phyloP scores from a whole-genome alignment of 1,139 yeast genomes.

The Pichia sp. region DNA sequence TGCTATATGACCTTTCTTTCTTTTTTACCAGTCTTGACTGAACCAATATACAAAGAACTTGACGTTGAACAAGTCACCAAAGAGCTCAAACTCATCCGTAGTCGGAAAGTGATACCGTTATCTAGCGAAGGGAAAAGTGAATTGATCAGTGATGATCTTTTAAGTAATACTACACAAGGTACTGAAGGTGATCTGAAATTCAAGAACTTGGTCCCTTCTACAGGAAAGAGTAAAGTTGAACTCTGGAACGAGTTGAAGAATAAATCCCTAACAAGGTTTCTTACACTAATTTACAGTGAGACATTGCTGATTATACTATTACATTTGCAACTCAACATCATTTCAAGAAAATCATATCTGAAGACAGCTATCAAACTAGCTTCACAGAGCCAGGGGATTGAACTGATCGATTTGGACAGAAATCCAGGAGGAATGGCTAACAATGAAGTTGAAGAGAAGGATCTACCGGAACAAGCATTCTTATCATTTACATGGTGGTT shows the following conservation, averaged over 20 bases:
- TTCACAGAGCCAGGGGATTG: constrained; percentile 27
- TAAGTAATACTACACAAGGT: constrained; percentile 14
- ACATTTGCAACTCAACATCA: constrained; percentile 76
- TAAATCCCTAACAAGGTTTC: constrained; percentile 64
- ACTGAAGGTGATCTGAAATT: no score
- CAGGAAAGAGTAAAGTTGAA: constrained; percentile 49
- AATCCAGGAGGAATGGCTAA: constrained; percentile 13
- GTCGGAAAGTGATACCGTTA: constrained; percentile 1
- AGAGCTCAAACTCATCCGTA: constrained; percentile 38
- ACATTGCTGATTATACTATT: constrained; percentile 70
- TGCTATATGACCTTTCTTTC: constrained; percentile 81
- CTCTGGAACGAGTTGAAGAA: constrained; percentile 81
- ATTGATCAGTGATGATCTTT: constrained; percentile 24
- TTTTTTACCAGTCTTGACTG: constrained; percentile 67
- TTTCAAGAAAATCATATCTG: constrained; percentile 80
- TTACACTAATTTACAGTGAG: constrained; percentile 64
- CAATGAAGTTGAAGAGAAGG: constrained; percentile 33
- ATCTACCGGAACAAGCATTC: constrained; percentile 69
- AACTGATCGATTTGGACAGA: constrained; percentile 13
- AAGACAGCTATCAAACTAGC: constrained; percentile 73
- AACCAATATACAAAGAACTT: constrained; percentile 53
- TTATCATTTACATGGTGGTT: constrained; percentile 93
- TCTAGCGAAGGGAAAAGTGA: constrained; percentile 12
- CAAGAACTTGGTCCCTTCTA: no score
- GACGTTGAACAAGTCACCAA: constrained; percentile 72